Percentiles rank a stretch among this genome's conserved stretches.
Evolutionary conservation across 768 basidiomycete species (phyloP).

Genomic region (Asterophora lycoperdoides): DNA sequence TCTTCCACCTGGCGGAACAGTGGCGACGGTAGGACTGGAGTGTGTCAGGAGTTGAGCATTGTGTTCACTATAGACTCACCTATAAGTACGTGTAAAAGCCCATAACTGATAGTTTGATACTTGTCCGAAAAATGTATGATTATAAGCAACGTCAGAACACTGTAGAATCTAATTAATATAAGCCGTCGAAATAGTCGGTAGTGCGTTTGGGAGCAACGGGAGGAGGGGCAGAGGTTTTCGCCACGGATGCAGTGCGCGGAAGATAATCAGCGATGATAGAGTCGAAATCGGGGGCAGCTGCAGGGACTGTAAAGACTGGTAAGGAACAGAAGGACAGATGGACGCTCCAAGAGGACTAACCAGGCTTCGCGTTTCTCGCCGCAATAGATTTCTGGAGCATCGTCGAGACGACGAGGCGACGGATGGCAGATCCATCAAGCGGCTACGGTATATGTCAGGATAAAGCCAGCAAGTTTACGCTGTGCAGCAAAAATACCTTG

Average conservation of each 20-base stretch:
- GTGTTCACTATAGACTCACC: too few species aligned
- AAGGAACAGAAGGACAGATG: slow-evolving; percentile 1
- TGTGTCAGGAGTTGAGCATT: too few species aligned
- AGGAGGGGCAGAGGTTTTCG: slow-evolving; percentile 18
- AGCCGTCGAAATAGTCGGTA: slow-evolving; percentile 38
- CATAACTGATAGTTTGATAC: too few species aligned
- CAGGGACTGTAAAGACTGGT: slow-evolving; percentile 31
- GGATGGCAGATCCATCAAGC: slow-evolving; percentile 61
- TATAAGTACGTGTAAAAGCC: too few species aligned
- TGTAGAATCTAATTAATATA: slow-evolving; percentile 26
- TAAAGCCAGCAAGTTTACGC: not conserved
- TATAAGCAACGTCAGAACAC: not conserved
- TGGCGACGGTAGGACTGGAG: too few species aligned
- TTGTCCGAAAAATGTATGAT: too few species aligned
- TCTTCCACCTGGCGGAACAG: too few species aligned
- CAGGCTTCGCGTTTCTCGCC: slow-evolving; percentile 39
- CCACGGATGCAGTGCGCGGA: slow-evolving; percentile 26
- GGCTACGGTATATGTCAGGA: slow-evolving; percentile 27
- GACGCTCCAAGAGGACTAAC: slow-evolving; percentile 25
- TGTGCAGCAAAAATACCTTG: slow-evolving; percentile 21
- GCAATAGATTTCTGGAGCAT: slow-evolving; percentile 54
- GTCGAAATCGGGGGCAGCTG: slow-evolving; percentile 56
- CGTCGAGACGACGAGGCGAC: slow-evolving; percentile 59
- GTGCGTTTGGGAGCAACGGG: slow-evolving; percentile 21
- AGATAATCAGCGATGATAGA: slow-evolving; percentile 73